Percentiles rank a stretch among this genome's conserved stretches.
Evolutionary conservation across 768 basidiomycete genomes (phyloP).

Genomic region (Boletus vinaceobasis): DNA sequence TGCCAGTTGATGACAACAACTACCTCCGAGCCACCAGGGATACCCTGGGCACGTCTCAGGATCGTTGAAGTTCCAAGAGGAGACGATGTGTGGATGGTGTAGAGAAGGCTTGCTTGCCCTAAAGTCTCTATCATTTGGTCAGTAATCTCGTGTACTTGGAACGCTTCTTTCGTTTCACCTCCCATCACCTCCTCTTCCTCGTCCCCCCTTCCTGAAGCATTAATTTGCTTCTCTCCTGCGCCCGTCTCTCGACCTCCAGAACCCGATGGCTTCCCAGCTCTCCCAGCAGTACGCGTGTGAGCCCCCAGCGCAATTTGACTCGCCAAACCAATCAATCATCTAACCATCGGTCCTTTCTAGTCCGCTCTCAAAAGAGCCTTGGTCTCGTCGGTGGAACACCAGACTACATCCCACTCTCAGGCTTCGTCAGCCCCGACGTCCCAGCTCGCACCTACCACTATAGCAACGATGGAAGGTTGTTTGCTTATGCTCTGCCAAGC

Average conservation of each 20-base stretch:
- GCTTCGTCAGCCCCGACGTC: slow-evolving; percentile 64
- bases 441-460: slow-evolving; percentile 76
- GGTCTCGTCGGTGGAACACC: slow-evolving; percentile 84
- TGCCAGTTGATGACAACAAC: neutral
- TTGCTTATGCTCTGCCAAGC: slow-evolving; percentile 76
- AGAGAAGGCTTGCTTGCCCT: slow-evolving; percentile 6
- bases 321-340: slow-evolving; percentile 11
- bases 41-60: neutral
- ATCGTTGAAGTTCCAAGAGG: neutral
- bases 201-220: slow-evolving; percentile 56
- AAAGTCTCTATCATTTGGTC: slow-evolving; percentile 1
- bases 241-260: slow-evolving; percentile 32
- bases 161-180: slow-evolving; percentile 20
- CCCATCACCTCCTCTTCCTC: slow-evolving; percentile 21
- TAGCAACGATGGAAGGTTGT: slow-evolving; percentile 83
- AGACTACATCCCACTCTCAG: slow-evolving; percentile 61
- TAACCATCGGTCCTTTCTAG: slow-evolving; percentile 38
- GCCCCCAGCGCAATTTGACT: slow-evolving; percentile 29
- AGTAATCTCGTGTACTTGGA: neutral
- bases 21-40: neutral
- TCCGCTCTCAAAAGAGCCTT: slow-evolving; percentile 91
- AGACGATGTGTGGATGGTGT: neutral
- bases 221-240: slow-evolving; percentile 66
- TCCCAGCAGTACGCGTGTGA: slow-evolving; percentile 85
- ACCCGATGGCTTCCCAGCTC: slow-evolving; percentile 64